Percentiles rank a stretch among this genome's conserved stretches.
Conservation (phyloP, 2,329 filamentous ascomycete genomes). For the Trematosphaeria pertusa region DNA sequence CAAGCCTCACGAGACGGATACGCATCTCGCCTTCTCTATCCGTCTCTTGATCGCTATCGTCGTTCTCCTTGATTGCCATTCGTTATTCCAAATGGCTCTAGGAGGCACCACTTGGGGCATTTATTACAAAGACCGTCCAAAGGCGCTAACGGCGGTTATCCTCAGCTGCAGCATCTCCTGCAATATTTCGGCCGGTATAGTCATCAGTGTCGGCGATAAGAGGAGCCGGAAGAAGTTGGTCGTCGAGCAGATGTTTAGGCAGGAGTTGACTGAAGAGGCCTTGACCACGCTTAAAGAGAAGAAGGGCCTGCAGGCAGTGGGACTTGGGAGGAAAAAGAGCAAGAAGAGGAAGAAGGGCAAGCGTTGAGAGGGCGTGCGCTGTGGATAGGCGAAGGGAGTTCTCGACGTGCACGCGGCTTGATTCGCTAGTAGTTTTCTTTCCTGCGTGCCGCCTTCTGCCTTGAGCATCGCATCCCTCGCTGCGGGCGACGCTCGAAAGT, state of each 20-base stretch:
- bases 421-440: no score
- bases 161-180: constrained; percentile 78
- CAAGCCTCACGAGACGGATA: constrained; percentile 86
- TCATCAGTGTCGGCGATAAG: constrained; percentile 78
- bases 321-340: constrained; percentile 32
- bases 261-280: constrained; percentile 73
- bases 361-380: no score
- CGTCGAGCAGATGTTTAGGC: constrained; percentile 75
- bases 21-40: constrained; percentile 80
- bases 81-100: constrained; percentile 78
- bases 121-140: constrained; percentile 71
- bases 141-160: constrained; percentile 81
- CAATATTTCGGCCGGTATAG: constrained; percentile 77
- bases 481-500: no score
- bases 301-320: constrained; percentile 38
- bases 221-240: constrained; percentile 86
- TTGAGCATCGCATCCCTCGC: no score
- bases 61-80: constrained; percentile 78
- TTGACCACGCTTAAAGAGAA: constrained; percentile 63
- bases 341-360: constrained; percentile 27
- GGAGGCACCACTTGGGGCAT: constrained; percentile 83
- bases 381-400: no score
- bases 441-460: no score
- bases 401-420: no score
- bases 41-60: constrained; percentile 76